Evolutionary conservation across 176 grass and related monocot genomes (phyloP).

Genomic region (Eragrostis nindensis): DNA sequence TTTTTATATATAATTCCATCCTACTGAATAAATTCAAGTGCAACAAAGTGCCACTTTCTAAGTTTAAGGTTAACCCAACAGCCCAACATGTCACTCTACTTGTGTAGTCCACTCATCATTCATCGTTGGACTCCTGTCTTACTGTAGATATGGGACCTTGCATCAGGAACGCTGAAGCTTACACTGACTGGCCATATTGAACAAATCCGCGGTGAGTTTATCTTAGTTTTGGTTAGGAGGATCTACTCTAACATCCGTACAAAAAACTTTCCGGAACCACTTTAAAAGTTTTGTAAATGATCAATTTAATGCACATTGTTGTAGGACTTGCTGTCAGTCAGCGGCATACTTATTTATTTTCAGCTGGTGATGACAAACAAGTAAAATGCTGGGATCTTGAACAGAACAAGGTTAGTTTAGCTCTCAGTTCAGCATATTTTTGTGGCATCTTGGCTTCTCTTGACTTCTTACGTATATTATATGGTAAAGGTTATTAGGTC

Average conservation of each 20-base stretch:
- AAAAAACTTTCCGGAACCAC: background rate
- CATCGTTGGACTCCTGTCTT: slow-evolving; percentile 16
- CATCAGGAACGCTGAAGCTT: slow-evolving; percentile 92
- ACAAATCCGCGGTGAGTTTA: slow-evolving; percentile 80
- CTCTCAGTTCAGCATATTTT: background rate
- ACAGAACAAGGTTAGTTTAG: slow-evolving; percentile 87
- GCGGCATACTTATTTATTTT: slow-evolving; percentile 94
- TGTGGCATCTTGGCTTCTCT: slow-evolving; percentile 24
- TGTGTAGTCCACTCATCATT: slow-evolving; percentile 1
- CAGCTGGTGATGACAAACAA: slow-evolving; percentile 99
- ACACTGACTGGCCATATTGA: slow-evolving; percentile 98
- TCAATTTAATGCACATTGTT: slow-evolving; percentile 32
- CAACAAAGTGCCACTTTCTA: background rate
- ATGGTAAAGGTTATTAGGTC: slow-evolving; percentile 84
- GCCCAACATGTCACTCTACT: background rate
- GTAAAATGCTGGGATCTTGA: slow-evolving; percentile 99
- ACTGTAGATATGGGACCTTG: slow-evolving; percentile 97
- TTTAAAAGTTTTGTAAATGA: slow-evolving; percentile 28
- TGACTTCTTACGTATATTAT: slow-evolving; percentile 34
- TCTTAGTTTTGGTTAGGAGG: background rate
- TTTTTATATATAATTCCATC: background rate
- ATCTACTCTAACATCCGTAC: background rate
- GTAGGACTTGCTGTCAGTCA: slow-evolving; percentile 97
- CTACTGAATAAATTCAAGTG: background rate
- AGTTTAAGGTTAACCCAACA: background rate